Evolutionary conservation across 1,284 basidiomycete genomes (phyloP).

Genomic region (Naganishia liquefaciens): DNA sequence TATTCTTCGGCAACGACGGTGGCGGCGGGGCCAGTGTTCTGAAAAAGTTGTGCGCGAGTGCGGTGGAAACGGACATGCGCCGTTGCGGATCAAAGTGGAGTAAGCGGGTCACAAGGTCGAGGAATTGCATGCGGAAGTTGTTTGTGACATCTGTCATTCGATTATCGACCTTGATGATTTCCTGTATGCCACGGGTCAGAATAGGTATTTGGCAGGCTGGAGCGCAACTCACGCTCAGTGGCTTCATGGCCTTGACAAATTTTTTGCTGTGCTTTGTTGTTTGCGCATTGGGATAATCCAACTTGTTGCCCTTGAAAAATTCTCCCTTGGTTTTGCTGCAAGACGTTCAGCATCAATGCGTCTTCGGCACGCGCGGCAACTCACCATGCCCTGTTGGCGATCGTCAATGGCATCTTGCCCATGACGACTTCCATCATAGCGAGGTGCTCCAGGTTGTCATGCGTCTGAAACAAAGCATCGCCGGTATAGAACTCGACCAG

Average conservation of each 20-base stretch:
- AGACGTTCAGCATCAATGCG: conserved; percentile 44
- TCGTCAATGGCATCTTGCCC: conserved; percentile 89
- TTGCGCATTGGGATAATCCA: conserved; percentile 89
- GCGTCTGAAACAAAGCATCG: conserved; percentile 95
- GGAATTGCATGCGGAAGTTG: conserved; percentile 58
- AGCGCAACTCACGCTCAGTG: conserved; percentile 64
- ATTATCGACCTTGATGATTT: conserved; percentile 68
- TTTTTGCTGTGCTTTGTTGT: conserved; percentile 87
- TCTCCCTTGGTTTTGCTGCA: conserved; percentile 72
- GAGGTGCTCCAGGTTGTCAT: conserved; percentile 97
- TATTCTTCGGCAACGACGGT: conserved; percentile 20
- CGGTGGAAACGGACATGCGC: conserved; percentile 81
- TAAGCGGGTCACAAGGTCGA: conserved; percentile 81
- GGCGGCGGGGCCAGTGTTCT: conserved; percentile 18
- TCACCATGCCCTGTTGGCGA: conserved; percentile 48
- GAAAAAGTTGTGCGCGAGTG: conserved; percentile 84
- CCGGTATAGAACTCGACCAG: conserved; percentile 98
- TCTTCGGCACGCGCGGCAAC: background rate
- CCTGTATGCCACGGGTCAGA: conserved; percentile 56
- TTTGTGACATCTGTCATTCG: conserved; percentile 66
- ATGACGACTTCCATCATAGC: conserved; percentile 99
- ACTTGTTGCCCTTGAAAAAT: conserved; percentile 81
- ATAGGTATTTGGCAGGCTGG: background rate
- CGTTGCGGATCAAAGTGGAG: conserved; percentile 88
- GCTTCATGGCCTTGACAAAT: conserved; percentile 84